Evolutionary conservation across 2,329 filamentous ascomycete genomes (phyloP), one percentile per base, ranked within the genome.

Genomic region (Coleophoma crateriformis): DNA sequence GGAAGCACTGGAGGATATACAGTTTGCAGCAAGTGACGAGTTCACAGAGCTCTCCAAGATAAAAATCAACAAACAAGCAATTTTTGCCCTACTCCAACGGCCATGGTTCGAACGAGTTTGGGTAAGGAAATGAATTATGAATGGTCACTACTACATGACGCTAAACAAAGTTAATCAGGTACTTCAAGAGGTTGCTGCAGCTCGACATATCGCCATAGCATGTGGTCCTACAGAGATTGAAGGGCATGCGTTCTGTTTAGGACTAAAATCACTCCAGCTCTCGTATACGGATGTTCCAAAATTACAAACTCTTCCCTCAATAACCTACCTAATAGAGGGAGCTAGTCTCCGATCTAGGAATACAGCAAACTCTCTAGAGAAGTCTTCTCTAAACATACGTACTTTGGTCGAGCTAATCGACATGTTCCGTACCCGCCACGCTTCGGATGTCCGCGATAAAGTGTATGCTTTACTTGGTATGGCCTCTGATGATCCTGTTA

Each of bases 391-490:
- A 47, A 12, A 54, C 54, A 50, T 12, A 46, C 7, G 15, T 33
- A 14, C 34, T 56, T 44, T 27, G 38, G 15, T 19, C 19, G 49
- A 54, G 47, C 49, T 56, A 14, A 40, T 56, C 37, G 54, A 56
- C 46, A 56, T 51, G 51, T 56, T 39, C 41, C 44, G 50, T 52
- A 47, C 46, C 33, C 49, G 38, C 40, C 17, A 56, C 44, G 54
- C 54, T 45, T 46, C 50, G 46, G 14, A 43, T 17, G 8, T 2
- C 40, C 45, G 33, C 44, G 50, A 55, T 45, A 55, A 51, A 22
- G 47, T 56, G 27, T 56, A 51, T 52, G 54, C 54, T 15, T 54
- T 56, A 17, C 47, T 56, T 33, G 49, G 54, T 20, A 56, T 56
- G 49, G 50, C 51, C 42, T 51, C 49, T 49, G 51, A 56, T 50